Conservation (phyloP, 371 early-diverging fungal species). For the Rhizomucor miehei region DNA sequence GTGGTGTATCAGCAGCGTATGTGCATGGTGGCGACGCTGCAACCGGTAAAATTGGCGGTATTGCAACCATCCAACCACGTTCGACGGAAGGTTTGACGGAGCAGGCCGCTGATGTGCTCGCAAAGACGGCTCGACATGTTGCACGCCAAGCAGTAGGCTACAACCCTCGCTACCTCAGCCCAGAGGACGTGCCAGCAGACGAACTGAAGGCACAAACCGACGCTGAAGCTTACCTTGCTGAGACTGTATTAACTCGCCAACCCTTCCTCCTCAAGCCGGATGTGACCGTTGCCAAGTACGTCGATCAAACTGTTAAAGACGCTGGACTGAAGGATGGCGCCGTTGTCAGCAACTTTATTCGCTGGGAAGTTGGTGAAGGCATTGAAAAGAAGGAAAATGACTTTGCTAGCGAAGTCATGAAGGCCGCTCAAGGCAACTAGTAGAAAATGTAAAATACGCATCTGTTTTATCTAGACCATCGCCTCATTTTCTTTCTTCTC, state of each 20-base stretch:
- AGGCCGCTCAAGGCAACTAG: constrained; percentile 24
- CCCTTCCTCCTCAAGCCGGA: constrained; percentile 75
- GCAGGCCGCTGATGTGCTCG: constrained; percentile 27
- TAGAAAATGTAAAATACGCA: neutral
- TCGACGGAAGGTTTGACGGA: constrained; percentile 27
- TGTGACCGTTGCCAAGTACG: constrained; percentile 52
- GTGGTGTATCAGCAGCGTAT: constrained; percentile 53
- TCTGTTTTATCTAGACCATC: too few relatives aligned
- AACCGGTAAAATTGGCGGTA: constrained; percentile 66
- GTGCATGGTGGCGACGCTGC: constrained; percentile 70
- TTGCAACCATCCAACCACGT: constrained; percentile 59
- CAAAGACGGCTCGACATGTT: constrained; percentile 61
- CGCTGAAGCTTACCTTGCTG: constrained; percentile 50
- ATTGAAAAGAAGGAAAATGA: constrained; percentile 71
- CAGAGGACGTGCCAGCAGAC: constrained; percentile 46
- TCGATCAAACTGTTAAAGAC: constrained; percentile 28
- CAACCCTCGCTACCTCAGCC: constrained; percentile 53
- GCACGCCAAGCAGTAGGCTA: constrained; percentile 83
- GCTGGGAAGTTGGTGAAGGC: constrained; percentile 87
- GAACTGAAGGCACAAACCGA: constrained; percentile 33
- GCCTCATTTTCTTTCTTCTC: too few relatives aligned
- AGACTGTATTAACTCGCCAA: constrained; percentile 67
- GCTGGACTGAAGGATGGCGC: constrained; percentile 57
- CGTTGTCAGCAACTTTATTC: constrained; percentile 59
- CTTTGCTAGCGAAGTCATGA: constrained; percentile 79